Base-by-base conservation (phyloP, 305 asterid species). In the Nicotiana rustica region DNA sequence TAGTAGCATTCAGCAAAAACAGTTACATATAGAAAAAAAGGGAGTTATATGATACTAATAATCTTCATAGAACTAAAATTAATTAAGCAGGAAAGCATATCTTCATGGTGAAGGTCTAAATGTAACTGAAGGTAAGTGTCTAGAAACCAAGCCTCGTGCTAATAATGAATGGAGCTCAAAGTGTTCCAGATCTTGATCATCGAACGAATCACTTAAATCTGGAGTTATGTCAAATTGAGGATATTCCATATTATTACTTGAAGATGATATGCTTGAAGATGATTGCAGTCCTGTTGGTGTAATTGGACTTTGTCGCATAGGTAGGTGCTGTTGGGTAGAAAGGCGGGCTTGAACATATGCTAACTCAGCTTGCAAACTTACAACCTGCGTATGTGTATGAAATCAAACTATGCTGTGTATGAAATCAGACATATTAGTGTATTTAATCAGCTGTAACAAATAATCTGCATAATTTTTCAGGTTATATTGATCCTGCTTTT, bases 291-390 rank as follows among this genome's bases (percentile, higher is more conserved):
- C 19, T 57, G 81, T 4, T 2, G 71, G 14, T 12, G 87, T 55
- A 61, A 10, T 6, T 6, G 87, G 85, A 7, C 79, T 49, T 49
- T 59, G 85, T 1, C 67, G 35, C 25, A 77, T 25, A 10, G 91
- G 87, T 0, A 81, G 64, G 1, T 87, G 88, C 12, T 89, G 91
- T 47, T 92, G 67, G 2, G 90, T 90, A 1, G 96, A 88, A 60
- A 95, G 89, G n/a, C 96, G 97, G 33, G 98, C 98, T 85, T 93
- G 98, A 56, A 91, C 83, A 84, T 84, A 81, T 1, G 98, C 96
- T 80, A 95, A 82, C 83, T 95, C 98, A 0, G 98, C 97, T 84
- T 95, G 97, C 83, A 93, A 87, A 87, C 85, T 91, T 1, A 91
- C 91, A 19, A 93, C 97, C 98, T 93, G 65, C 77, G 68, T 47